These are phyloP conservation scores for Ceriops zippeliana DNA, from an alignment of 345 rosid species.

Conservation along the genomic window DNA sequence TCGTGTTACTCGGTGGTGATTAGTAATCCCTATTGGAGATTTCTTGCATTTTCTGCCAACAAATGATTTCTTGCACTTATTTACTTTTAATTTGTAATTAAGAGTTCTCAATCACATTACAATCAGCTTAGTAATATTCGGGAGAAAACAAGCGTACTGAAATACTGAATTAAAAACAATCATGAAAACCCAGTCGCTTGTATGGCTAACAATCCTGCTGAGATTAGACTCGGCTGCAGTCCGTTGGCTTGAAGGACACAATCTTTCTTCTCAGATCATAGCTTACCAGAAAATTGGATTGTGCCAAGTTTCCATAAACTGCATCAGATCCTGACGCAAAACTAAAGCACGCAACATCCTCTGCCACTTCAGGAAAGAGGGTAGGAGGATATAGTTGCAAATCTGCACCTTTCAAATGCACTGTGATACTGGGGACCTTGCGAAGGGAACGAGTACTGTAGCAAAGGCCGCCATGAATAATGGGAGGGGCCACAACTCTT, in stretches of 20 bases:
- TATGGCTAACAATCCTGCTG: not conserved
- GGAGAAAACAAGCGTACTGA: too few relatives aligned
- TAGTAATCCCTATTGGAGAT: too few relatives aligned
- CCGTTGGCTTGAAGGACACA: constrained; percentile 45
- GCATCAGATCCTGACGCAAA: constrained; percentile 2
- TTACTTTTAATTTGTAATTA: too few relatives aligned
- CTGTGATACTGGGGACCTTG: constrained; percentile 32
- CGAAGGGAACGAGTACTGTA: constrained; percentile 18
- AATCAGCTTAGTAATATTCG: too few relatives aligned
- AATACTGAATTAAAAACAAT: too few relatives aligned
- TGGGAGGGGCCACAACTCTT: constrained; percentile 22
- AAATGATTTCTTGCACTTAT: too few relatives aligned
- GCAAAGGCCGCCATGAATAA: constrained; percentile 30
- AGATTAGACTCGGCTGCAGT: constrained; percentile 28
- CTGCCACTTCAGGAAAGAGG: constrained; percentile 28
- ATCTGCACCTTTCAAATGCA: constrained; percentile 42
- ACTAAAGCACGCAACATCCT: constrained; percentile 36
- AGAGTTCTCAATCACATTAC: too few relatives aligned
- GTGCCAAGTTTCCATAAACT: constrained; percentile 40
- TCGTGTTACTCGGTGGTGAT: too few relatives aligned
- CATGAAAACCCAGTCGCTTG: not conserved
- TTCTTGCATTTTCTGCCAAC: too few relatives aligned
- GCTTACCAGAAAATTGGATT: constrained; percentile 36
- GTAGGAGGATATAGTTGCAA: constrained; percentile 32
- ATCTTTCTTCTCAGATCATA: constrained; percentile 34